Evolutionary conservation across 306 rosid genomes (phyloP).

Genomic region (Medicago arabica): DNA sequence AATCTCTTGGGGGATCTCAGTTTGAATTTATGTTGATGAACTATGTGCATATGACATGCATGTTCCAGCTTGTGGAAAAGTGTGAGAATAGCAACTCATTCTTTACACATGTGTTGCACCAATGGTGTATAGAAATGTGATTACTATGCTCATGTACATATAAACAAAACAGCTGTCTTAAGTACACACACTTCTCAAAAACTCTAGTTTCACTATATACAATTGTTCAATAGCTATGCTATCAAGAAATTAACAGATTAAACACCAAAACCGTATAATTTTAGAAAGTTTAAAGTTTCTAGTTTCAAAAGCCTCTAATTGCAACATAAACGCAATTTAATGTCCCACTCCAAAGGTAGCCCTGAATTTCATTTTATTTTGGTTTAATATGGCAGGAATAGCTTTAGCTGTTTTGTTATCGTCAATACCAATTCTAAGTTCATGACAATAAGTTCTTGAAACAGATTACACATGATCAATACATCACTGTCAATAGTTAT

Average conservation of each 20-base stretch:
- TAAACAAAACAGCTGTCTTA: neutral
- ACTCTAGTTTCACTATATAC: slow-evolving; percentile 9
- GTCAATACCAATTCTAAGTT: neutral
- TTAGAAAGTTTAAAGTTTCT: slow-evolving; percentile 7
- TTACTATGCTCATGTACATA: neutral
- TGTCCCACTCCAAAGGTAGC: neutral
- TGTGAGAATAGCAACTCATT: slow-evolving; percentile 1
- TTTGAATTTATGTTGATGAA: neutral
- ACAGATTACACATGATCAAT: slow-evolving; percentile 6
- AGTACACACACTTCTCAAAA: neutral
- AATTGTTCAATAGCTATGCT: slow-evolving; percentile 30
- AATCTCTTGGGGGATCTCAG: neutral
- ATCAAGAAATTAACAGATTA: neutral
- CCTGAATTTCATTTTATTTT: neutral
- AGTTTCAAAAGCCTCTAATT: neutral
- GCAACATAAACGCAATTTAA: neutral
- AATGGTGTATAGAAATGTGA: neutral
- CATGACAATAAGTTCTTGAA: slow-evolving; percentile 2
- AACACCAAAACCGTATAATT: slow-evolving; percentile 14
- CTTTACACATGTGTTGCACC: neutral
- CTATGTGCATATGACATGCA: neutral
- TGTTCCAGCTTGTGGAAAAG: neutral
- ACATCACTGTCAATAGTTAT: neutral
- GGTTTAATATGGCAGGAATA: slow-evolving; percentile 1
- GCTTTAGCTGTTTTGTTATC: neutral